Conservation (phyloP, 306 rosid genomes). For the Quercus mongolica region DNA sequence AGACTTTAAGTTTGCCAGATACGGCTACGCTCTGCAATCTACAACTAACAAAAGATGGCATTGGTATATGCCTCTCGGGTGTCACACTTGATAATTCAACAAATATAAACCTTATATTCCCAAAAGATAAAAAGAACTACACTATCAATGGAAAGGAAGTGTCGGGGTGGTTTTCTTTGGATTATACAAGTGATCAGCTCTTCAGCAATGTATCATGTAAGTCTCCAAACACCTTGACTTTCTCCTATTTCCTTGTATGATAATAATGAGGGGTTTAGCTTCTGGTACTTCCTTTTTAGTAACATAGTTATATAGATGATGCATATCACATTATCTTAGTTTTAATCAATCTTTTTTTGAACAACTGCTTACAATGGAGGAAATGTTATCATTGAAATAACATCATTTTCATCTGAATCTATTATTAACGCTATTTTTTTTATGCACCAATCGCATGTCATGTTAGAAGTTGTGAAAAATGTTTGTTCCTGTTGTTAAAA, state of each 20-base stretch:
- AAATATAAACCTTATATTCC: slow-evolving; percentile 36
- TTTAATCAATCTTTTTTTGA: too few species aligned
- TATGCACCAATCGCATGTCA: too few species aligned
- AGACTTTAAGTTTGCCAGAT: slow-evolving; percentile 24
- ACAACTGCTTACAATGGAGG: too few species aligned
- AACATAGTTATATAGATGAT: too few species aligned
- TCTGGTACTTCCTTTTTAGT: too few species aligned
- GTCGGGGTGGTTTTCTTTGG: slow-evolving; percentile 64
- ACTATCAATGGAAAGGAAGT: slow-evolving; percentile 45
- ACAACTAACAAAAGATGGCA: slow-evolving; percentile 66
- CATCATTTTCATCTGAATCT: too few species aligned
- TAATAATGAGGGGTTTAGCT: too few species aligned
- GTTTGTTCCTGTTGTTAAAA: too few species aligned
- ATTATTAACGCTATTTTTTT: too few species aligned
- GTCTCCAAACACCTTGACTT: slow-evolving; percentile 11
- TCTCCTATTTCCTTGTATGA: not conserved
- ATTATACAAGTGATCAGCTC: slow-evolving; percentile 34
- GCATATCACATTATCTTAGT: too few species aligned
- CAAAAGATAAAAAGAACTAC: slow-evolving; percentile 33
- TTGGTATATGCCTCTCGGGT: slow-evolving; percentile 62
- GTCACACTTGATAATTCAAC: slow-evolving; percentile 59
- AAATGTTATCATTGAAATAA: too few species aligned
- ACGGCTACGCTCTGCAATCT: slow-evolving; percentile 56
- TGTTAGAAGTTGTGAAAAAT: too few species aligned
- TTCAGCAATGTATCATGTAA: slow-evolving; percentile 38